Percentiles rank a stretch among this genome's conserved stretches.
Evolutionary conservation across 176 grass and related monocot species (phyloP).

Genomic region (Elymus sibiricus): DNA sequence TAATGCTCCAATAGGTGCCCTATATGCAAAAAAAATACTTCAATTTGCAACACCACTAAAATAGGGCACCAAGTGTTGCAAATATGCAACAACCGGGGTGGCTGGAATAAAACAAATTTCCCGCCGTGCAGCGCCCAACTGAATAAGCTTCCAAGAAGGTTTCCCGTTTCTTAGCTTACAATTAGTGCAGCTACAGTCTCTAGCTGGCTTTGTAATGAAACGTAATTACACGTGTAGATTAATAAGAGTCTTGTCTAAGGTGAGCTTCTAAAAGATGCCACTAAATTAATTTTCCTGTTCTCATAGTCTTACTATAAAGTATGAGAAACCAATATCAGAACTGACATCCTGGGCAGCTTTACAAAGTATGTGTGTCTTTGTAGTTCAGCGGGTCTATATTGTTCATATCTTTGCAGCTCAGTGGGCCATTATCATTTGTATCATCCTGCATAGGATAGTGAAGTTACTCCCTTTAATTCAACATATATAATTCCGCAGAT

Average conservation of each 20-base stretch:
- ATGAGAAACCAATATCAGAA: constrained; percentile 5
- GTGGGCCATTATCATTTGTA: not conserved
- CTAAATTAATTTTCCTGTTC: not conserved
- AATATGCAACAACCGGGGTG: no score
- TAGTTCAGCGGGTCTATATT: no score
- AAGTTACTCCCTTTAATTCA: not conserved
- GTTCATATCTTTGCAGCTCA: not conserved
- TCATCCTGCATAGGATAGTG: constrained; percentile 11
- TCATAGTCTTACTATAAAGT: not conserved
- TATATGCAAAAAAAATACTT: no score
- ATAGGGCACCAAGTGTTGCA: no score
- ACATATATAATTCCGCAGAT: not conserved
- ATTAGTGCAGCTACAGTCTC: not conserved
- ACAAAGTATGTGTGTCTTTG: not conserved
- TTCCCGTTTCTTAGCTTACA: not conserved
- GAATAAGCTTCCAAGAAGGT: not conserved
- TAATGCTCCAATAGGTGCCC: no score
- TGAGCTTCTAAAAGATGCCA: not conserved
- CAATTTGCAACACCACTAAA: no score
- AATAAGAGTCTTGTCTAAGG: not conserved
- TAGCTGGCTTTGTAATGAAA: not conserved
- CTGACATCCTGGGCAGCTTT: not conserved
- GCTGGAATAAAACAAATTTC: not conserved
- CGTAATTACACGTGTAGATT: not conserved
- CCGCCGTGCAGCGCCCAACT: no score